Evolutionary conservation across 1,139 yeast species (phyloP).

Genomic region (Arxiozyma slooffiae): DNA sequence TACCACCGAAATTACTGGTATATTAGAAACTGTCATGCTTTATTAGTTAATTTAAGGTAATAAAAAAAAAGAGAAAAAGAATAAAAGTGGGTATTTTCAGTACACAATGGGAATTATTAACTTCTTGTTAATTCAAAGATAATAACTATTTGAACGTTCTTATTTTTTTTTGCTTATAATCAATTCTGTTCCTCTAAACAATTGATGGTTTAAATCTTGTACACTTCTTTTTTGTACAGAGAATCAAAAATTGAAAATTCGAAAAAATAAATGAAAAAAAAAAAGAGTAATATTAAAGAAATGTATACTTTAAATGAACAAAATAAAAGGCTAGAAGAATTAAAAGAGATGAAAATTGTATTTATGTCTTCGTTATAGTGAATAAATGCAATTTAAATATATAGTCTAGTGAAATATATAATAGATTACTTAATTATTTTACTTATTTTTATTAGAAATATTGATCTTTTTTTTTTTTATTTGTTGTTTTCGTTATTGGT

Average conservation of each 20-base stretch:
- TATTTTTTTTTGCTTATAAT: background rate
- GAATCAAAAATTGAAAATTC: background rate
- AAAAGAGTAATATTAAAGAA: too few species aligned
- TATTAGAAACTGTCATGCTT: conserved; percentile 2
- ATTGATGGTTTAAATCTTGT: background rate
- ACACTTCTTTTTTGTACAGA: background rate
- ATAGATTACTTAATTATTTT: conserved; percentile 7
- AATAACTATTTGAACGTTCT: background rate
- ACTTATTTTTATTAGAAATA: conserved; percentile 14
- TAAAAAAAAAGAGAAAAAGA: background rate
- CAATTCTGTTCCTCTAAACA: too few species aligned
- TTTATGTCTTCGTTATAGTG: too few species aligned
- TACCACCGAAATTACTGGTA: conserved; percentile 46
- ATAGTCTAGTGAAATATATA: background rate
- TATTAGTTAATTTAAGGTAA: background rate
- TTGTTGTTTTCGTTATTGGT: background rate
- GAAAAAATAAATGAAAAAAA: too few species aligned
- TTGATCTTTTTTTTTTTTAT: too few species aligned
- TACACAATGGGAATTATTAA: background rate
- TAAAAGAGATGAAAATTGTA: background rate
- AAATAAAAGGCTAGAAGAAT: too few species aligned
- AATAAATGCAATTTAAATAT: too few species aligned
- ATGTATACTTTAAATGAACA: too few species aligned
- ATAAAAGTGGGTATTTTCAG: background rate
- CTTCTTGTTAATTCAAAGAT: too few species aligned